A percentile compares a stretch with the other conserved stretches of the same genome.
These are phyloP conservation scores for Trifolium fragiferum DNA, from an alignment of 306 rosid species.

Conservation along the genomic window DNA sequence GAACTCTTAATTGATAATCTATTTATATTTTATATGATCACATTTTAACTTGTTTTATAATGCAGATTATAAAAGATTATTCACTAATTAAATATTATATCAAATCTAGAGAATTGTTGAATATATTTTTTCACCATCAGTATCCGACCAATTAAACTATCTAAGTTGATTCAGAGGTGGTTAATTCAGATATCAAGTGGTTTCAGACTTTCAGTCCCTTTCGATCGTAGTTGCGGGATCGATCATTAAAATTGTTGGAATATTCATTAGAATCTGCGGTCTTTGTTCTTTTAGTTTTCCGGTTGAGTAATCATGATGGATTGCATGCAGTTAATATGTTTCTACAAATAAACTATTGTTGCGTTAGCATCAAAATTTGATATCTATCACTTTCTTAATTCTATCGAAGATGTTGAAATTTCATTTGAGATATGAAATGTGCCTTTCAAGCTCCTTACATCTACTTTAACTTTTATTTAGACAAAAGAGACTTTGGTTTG, in stretches of 20 bases:
- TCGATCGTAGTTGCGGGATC: no score
- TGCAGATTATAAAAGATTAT: no score
- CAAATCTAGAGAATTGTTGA: slow-evolving; percentile 34
- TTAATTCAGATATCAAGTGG: no score
- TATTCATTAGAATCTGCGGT: slow-evolving; percentile 31
- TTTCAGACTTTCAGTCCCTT: no score
- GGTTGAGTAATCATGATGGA: not conserved
- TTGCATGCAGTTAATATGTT: not conserved
- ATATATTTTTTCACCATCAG: no score
- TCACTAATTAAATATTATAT: not conserved
- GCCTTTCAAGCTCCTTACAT: not conserved
- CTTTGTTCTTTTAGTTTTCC: slow-evolving; percentile 13
- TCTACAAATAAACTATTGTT: not conserved
- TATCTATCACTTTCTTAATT: not conserved
- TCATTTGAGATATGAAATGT: not conserved
- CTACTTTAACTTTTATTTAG: not conserved
- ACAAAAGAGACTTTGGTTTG: not conserved
- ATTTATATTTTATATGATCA: not conserved
- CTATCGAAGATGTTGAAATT: not conserved
- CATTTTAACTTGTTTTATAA: not conserved
- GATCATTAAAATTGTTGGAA: no score
- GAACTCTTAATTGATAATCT: not conserved
- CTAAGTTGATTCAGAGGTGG: no score
- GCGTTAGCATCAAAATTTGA: not conserved
- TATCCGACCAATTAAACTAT: no score